A percentile compares a stretch with the other conserved stretches of the same genome.
Conservation (phyloP, 129 eudicot genomes). For the Kitagawia praeruptora region DNA sequence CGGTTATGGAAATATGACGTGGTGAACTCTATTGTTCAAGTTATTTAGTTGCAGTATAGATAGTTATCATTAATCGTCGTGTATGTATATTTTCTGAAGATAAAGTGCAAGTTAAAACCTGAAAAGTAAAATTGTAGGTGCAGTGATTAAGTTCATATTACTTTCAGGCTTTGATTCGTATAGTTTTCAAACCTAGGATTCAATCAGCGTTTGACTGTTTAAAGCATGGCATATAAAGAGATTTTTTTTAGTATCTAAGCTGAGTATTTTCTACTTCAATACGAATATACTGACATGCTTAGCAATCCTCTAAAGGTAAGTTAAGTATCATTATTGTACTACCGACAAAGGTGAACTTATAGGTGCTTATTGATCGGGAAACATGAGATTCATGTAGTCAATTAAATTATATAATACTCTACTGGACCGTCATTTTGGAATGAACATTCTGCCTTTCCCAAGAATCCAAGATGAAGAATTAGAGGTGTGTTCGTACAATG, state of each 20-base stretch:
- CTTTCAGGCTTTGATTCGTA: neutral
- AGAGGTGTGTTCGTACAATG: neutral
- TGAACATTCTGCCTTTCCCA: neutral
- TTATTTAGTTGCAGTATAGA: neutral
- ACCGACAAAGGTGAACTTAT: neutral
- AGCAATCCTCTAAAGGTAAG: neutral
- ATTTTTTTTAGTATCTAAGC: neutral
- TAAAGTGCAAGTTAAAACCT: neutral
- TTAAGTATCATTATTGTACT: neutral
- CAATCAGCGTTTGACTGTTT: neutral
- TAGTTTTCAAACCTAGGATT: neutral
- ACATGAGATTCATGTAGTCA: neutral
- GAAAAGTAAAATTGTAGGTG: neutral
- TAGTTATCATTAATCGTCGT: neutral
- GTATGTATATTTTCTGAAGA: neutral
- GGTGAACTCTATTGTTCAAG: neutral
- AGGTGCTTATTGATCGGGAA: neutral
- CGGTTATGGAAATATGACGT: neutral
- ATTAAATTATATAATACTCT: neutral
- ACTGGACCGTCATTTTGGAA: neutral
- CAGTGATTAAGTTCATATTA: neutral
- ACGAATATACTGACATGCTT: no score
- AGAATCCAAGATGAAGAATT: no score
- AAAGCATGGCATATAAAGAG: neutral
- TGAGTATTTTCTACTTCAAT: no score